phyloP scores from a whole-genome alignment of 176 grass and related monocot genomes.

The Pontederia paniculata region DNA sequence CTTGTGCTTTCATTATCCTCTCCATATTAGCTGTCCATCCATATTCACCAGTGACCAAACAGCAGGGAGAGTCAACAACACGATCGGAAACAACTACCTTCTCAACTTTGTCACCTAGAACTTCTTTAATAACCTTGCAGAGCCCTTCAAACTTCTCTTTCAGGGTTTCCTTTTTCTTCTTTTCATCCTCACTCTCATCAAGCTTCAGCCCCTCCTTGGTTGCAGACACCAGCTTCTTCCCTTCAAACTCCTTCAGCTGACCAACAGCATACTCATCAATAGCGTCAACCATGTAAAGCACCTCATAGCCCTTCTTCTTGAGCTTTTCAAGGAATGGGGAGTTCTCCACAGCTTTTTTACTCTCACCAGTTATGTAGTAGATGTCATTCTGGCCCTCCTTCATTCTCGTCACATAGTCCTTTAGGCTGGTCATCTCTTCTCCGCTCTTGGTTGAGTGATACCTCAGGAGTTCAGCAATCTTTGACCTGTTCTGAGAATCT shows the following conservation, averaged over 20 bases:
- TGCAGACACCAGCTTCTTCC: constrained; percentile 30
- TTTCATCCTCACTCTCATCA: constrained; percentile 30
- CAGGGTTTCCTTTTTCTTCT: constrained; percentile 30
- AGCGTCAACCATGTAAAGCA: constrained; percentile 41
- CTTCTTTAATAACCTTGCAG: constrained; percentile 43
- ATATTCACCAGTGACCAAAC: constrained; percentile 43
- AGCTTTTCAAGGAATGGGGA: constrained; percentile 45
- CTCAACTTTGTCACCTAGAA: constrained; percentile 33
- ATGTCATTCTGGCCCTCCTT: constrained; percentile 44
- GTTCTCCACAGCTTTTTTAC: constrained; percentile 45
- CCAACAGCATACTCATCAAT: constrained; percentile 38
- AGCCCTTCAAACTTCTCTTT: constrained; percentile 30
- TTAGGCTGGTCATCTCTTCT: constrained; percentile 39
- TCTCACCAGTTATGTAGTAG: constrained; percentile 46
- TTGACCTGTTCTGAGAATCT: background rate
- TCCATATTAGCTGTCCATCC: constrained; percentile 51
- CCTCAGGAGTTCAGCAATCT: constrained; percentile 15
- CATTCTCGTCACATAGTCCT: constrained; percentile 46
- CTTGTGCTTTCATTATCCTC: constrained; percentile 50
- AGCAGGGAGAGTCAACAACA: constrained; percentile 36
- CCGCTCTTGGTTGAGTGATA: constrained; percentile 33
- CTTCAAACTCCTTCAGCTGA: constrained; percentile 40
- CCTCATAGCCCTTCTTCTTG: constrained; percentile 37
- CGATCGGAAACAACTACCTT: constrained; percentile 40
- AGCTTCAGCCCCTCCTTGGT: constrained; percentile 36